Conservation (phyloP, 2,329 filamentous ascomycete genomes). For the Davidsoniella virescens region DNA sequence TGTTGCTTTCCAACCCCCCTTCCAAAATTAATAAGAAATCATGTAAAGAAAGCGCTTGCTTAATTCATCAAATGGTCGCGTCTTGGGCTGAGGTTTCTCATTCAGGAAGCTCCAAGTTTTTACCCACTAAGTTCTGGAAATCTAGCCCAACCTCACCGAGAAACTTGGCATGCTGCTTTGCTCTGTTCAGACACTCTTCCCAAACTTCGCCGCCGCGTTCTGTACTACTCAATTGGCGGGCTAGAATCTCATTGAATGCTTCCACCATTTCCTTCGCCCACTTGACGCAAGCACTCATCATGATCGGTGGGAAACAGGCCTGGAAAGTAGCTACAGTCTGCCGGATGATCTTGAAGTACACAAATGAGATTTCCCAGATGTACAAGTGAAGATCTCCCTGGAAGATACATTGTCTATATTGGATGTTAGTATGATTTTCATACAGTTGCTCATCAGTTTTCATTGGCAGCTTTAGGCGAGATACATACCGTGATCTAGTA, state of each 20-base stretch:
- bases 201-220: slow-evolving; percentile 61
- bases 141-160: slow-evolving; percentile 77
- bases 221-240: slow-evolving; percentile 73
- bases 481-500: slow-evolving; percentile 58
- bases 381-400: slow-evolving; percentile 85
- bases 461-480: too few relatives aligned
- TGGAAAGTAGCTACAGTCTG: slow-evolving; percentile 89
- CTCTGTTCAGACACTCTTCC: slow-evolving; percentile 67
- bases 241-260: slow-evolving; percentile 70
- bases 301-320: slow-evolving; percentile 64
- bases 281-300: slow-evolving; percentile 89
- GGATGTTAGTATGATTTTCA: background rate
- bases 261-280: slow-evolving; percentile 97
- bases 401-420: slow-evolving; percentile 70
- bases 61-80: background rate
- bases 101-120: slow-evolving; percentile 25
- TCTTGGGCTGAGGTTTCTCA: background rate
- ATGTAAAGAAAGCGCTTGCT: background rate
- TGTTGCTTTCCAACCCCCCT: background rate
- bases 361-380: slow-evolving; percentile 87
- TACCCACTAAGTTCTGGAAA: slow-evolving; percentile 67
- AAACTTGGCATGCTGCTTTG: slow-evolving; percentile 64
- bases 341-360: slow-evolving; percentile 86
- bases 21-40: background rate
- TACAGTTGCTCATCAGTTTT: background rate